Evolutionary conservation across 1,284 basidiomycete genomes (phyloP), one percentile per base, ranked within the genome.

Genomic region (Cystobasidiaceae sp.): DNA sequence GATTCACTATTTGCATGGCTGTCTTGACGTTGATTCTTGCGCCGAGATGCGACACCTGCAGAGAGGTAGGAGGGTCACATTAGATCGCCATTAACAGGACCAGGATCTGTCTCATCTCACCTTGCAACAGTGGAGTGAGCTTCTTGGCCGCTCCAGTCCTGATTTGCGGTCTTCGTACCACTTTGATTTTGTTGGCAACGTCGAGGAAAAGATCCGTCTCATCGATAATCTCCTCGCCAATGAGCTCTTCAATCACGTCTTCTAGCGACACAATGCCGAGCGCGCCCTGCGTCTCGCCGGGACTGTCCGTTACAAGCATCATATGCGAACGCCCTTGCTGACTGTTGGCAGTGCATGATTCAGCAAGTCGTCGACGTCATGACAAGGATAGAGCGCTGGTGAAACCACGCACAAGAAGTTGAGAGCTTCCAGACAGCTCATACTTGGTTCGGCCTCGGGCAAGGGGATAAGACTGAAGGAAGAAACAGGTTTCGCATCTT

Each of bases 321-420:
- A 97, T 81, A 78, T 98, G 94, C 0, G 92, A 90, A 54, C 93
- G 86, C 6, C 94, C 94, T 2, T 92, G 94, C 81, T 97, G 94
- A 82, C 70, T 70, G 46, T 50, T 28, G n/a, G n/a, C n/a, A n/a
- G n/a, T n/a, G n/a, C n/a, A n/a, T n/a, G n/a, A n/a, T n/a, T n/a
- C n/a, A 15, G 41, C 75, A 75, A 69, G 73, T 76, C 66, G 74
- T 75, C 63, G 77, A 73, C 21, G 28, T 37, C 27, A 1, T 39
- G 28, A 21, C 11, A 19, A 19, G 11, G 15, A 37, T 27, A 33
- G 4, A n/a, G 4, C 32, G 44, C 9, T 23, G 0, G 21, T 32
- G 13, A 27, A 23, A 23, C 15, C 9, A 21, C 39, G 34, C 32
- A 64, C 58, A 90, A 93, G 72, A 76, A 80, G 71, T 79, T 78